A percentile compares a stretch with the other conserved stretches of the same genome.
Evolutionary conservation across 179 eudicot species (phyloP).

Genomic region (Heliamphora pulchella): DNA sequence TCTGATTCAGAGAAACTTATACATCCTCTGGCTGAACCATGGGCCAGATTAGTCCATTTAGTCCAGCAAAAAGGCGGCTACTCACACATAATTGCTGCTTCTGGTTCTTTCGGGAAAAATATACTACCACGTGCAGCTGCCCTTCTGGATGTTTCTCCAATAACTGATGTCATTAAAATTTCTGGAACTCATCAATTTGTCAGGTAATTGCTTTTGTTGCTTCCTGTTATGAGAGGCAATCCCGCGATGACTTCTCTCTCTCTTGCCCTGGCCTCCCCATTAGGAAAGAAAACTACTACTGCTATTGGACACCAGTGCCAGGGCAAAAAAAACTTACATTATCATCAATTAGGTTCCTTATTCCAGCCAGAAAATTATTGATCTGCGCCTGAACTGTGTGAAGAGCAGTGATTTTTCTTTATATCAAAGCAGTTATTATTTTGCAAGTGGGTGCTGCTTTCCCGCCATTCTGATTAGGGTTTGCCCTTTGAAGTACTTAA

Average conservation of each 20-base stretch:
- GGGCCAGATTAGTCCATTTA: constrained; percentile 70
- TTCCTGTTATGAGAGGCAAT: neutral
- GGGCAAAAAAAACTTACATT: neutral
- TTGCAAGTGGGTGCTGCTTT: too few relatives aligned
- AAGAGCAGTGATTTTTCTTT: too few relatives aligned
- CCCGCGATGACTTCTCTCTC: neutral
- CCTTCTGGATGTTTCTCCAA: constrained; percentile 87
- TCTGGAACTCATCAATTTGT: constrained; percentile 65
- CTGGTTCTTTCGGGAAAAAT: constrained; percentile 91
- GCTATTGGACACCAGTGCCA: neutral
- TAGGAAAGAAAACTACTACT: neutral
- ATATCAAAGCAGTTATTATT: too few relatives aligned
- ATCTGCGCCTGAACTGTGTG: too few relatives aligned
- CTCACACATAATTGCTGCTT: constrained; percentile 72
- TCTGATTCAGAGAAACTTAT: constrained; percentile 80
- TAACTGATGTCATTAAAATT: constrained; percentile 69
- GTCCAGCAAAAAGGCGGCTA: constrained; percentile 63
- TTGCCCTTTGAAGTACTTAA: too few relatives aligned
- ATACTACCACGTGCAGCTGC: constrained; percentile 93
- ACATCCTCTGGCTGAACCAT: constrained; percentile 81
- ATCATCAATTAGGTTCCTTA: neutral
- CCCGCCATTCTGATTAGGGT: too few relatives aligned
- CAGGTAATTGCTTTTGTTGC: constrained; percentile 36
- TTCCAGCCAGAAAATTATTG: neutral
- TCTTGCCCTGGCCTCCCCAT: neutral